Base-by-base conservation (phyloP, 345 rosid species). In the Populus euphratica region DNA sequence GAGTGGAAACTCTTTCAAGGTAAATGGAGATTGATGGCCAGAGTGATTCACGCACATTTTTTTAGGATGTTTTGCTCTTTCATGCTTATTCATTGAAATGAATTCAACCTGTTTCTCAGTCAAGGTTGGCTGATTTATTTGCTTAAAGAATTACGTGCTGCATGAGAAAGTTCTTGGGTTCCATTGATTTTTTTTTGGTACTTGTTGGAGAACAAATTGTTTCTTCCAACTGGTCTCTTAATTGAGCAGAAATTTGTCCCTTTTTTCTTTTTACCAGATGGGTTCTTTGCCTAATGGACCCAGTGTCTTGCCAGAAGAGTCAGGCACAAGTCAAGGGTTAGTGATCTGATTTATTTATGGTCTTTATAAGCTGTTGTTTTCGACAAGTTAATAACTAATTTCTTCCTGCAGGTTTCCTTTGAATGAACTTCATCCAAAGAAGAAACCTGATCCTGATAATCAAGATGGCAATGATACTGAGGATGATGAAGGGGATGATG, bases 391-490 rank as follows among this genome's bases (percentile, higher is more conserved):
- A 41, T 38, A 56, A 69, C 52, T 31, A 14, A 5, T 47, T 50
- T 75, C 67, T 27, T 76, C 54, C 73, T 85, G 82, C 85, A 89
- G 90, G 73, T 86, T 87, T 69, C 88, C 88, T 4, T 35, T 87
- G 67, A 76, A 68, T 17, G 81, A 87, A 79, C 85, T 83, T 52
- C 83, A 76, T 56, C 67, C 69, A 2, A 77, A 73, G 81, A 82
- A 71, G 69, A 83, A 85, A 79, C 83, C 87, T 68, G 86, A 78
- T 76, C 83, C 82, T 0, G 85, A 86, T 70, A 89, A 81, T 61
- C 73, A 75, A 72, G 93, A 88, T 71, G 85, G 74, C 27, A 77
- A 89, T 68, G 91, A 89, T 59, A 85, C 87, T 10, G 88, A 89
- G 74, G 90, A 89, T 61, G 88, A 87, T 25, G 25, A 82, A 3